phyloP scores from a whole-genome alignment of 1,284 basidiomycete species.

The Ganoderma sinense region DNA sequence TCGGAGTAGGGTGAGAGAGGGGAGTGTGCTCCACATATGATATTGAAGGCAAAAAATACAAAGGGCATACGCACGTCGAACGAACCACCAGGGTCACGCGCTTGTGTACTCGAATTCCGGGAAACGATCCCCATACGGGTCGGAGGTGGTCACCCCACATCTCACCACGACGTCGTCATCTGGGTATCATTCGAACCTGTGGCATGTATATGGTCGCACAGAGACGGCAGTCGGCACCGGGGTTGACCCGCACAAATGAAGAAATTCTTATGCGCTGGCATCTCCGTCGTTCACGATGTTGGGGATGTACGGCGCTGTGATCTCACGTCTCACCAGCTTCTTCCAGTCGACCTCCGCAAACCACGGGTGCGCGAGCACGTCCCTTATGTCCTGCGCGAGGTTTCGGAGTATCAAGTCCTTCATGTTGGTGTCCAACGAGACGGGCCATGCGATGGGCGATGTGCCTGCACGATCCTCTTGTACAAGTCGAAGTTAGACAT shows the following conservation, averaged over 20 bases:
- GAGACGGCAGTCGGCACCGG: slow-evolving; percentile 1
- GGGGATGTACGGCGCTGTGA: slow-evolving; percentile 96
- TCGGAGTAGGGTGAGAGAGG: neutral
- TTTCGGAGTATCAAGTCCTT: slow-evolving; percentile 95
- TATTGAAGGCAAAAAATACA: too few species aligned
- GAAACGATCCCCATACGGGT: slow-evolving; percentile 66
- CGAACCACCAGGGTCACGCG: slow-evolving; percentile 11
- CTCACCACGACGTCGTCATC: slow-evolving; percentile 67
- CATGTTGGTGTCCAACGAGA: slow-evolving; percentile 79
- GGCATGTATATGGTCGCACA: neutral
- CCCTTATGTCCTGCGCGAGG: slow-evolving; percentile 88
- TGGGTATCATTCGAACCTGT: slow-evolving; percentile 78
- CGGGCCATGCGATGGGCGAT: slow-evolving; percentile 86
- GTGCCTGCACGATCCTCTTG: slow-evolving; percentile 86
- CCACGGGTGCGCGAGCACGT: slow-evolving; percentile 97
- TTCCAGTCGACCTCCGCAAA: slow-evolving; percentile 97
- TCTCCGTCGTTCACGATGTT: slow-evolving; percentile 88
- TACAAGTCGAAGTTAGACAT: slow-evolving; percentile 73
- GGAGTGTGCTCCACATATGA: neutral
- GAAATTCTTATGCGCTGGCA: slow-evolving; percentile 82
- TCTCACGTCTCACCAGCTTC: slow-evolving; percentile 84
- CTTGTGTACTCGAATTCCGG: slow-evolving; percentile 71
- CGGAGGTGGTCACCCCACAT: slow-evolving; percentile 65
- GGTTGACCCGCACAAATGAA: neutral
- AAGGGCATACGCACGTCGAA: too few species aligned